Evolutionary conservation across 1,284 basidiomycete species (phyloP).

Genomic region (Marasmius oreades): DNA sequence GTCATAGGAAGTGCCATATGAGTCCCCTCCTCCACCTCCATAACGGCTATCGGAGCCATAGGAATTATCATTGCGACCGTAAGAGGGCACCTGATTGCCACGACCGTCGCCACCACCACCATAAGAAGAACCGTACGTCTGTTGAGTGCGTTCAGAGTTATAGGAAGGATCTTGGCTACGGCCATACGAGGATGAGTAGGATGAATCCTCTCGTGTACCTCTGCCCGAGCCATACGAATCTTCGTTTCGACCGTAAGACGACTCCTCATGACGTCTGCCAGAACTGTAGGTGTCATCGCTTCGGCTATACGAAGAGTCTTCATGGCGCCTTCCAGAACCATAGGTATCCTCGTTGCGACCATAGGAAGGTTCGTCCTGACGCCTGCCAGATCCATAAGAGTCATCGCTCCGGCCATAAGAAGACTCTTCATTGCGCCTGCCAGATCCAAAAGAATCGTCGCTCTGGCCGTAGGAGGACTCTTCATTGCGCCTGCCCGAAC

Average conservation of each 20-base stretch:
- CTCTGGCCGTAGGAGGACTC: constrained; percentile 1
- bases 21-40: neutral
- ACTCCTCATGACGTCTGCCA: neutral
- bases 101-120: constrained; percentile 6
- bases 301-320: constrained; percentile 3
- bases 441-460: neutral
- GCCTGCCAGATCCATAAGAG: neutral
- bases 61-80: constrained; percentile 10
- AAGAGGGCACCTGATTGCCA: neutral
- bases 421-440: neutral
- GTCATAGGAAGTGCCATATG: neutral
- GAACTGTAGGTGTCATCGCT: neutral
- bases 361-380: neutral
- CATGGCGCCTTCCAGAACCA: neutral
- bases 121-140: neutral
- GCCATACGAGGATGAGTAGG: neutral
- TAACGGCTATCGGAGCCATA: neutral
- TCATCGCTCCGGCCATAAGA: neutral
- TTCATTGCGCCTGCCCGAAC: neutral
- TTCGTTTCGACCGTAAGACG: neutral
- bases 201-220: neutral
- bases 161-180: neutral
- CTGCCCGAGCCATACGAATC: neutral
- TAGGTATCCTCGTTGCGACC: neutral
- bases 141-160: too few species aligned